Conservation (phyloP, 139 green algal genomes). For the Tetradesmus lagerheimii region DNA sequence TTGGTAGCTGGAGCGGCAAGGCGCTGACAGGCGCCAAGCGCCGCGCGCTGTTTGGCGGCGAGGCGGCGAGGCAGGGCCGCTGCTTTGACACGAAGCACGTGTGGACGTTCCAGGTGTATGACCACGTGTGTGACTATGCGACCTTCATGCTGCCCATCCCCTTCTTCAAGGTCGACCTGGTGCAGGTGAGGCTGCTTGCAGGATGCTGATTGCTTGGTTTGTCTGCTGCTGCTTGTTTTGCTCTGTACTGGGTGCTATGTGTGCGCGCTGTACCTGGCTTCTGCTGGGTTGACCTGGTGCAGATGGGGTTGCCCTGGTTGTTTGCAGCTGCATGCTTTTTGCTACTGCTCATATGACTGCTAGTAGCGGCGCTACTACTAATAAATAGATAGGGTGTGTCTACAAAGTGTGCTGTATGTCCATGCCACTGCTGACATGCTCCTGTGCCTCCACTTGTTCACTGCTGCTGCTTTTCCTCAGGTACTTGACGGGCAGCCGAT, state of each 20-base stretch:
- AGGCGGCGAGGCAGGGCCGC: neutral
- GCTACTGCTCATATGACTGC: no score
- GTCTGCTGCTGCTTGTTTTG: neutral
- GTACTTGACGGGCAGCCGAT: slow-evolving; percentile 36
- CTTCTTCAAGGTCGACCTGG: slow-evolving; percentile 34
- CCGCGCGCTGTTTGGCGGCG: neutral
- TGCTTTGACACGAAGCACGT: slow-evolving; percentile 38
- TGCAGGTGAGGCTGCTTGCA: neutral
- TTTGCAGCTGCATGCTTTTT: neutral
- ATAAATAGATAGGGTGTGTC: neutral
- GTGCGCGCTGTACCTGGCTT: neutral
- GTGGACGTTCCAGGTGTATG: slow-evolving; percentile 44
- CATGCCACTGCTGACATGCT: neutral
- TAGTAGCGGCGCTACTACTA: no score
- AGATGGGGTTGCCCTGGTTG: neutral
- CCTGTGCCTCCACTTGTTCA: neutral
- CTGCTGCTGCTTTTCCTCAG: neutral
- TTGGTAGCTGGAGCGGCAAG: neutral
- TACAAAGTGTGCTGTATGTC: neutral
- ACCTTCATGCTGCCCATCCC: slow-evolving; percentile 33
- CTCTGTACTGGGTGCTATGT: neutral
- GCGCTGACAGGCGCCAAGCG: neutral
- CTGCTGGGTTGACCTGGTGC: neutral
- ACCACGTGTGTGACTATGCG: slow-evolving; percentile 19
- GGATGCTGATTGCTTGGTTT: neutral